These are phyloP conservation scores for Cupressus sempervirens DNA, from an alignment of 75 land plant genomes.

Conservation along the genomic window DNA sequence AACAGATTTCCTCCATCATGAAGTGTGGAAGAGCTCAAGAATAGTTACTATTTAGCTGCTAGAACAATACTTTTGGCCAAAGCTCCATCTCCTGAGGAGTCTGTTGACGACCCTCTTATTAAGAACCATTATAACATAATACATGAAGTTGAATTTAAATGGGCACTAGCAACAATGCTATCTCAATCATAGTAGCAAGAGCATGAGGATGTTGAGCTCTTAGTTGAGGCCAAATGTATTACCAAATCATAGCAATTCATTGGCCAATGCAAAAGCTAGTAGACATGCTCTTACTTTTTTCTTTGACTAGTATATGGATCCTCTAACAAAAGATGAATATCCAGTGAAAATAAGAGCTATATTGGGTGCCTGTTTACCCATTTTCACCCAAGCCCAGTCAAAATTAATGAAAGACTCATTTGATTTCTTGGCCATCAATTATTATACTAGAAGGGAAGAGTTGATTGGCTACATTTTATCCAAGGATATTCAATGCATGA, in stretches of 20 bases:
- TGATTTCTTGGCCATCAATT: no score
- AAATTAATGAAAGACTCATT: no score
- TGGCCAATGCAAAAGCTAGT: no score
- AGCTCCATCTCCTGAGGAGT: constrained; percentile 70
- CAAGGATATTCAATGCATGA: no score
- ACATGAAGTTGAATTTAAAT: constrained; percentile 78
- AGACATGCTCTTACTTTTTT: no score
- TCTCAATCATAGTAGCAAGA: constrained; percentile 88
- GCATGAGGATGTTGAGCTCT: constrained; percentile 83
- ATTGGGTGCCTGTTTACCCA: no score
- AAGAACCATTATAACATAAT: constrained; percentile 78
- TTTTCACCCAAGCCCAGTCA: no score
- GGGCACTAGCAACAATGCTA: constrained; percentile 64
- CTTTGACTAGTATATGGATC: no score
- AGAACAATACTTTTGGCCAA: constrained; percentile 70
- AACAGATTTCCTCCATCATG: constrained; percentile 75
- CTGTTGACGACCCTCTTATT: constrained; percentile 63
- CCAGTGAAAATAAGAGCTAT: no score
- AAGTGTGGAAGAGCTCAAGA: constrained; percentile 82
- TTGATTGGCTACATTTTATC: no score
- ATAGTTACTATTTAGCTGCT: constrained; percentile 86
- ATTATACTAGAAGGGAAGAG: no score
- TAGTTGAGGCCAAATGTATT: constrained; percentile 84
- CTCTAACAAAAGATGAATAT: no score
- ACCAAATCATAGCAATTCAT: constrained; percentile 60